These are phyloP conservation scores for Corrigiola litoralis DNA, from an alignment of 179 eudicot species.

Conservation along the genomic window DNA sequence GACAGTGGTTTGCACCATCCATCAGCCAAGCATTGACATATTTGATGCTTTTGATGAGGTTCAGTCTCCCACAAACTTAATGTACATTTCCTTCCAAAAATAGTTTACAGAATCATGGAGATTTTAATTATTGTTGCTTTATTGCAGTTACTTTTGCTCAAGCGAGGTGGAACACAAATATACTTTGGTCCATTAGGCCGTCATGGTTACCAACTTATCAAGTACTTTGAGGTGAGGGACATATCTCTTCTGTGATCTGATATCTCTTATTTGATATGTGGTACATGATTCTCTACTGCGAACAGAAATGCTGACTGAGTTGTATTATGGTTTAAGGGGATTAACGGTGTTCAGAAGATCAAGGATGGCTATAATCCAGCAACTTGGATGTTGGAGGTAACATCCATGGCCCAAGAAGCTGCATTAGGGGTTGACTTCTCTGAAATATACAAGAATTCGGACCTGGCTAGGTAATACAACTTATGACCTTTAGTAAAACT, in stretches of 20 bases:
- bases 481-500: too few species aligned
- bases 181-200: constrained; percentile 78
- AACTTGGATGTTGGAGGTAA: constrained; percentile 89
- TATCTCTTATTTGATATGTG: not conserved
- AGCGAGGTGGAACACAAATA: constrained; percentile 82
- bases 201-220: constrained; percentile 55
- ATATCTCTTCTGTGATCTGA: too few species aligned
- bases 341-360: constrained; percentile 56
- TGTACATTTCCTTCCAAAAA: not conserved
- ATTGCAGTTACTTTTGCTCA: constrained; percentile 69
- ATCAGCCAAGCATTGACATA: constrained; percentile 84
- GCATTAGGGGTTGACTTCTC: constrained; percentile 58
- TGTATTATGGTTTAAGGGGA: constrained; percentile 34
- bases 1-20: constrained; percentile 70
- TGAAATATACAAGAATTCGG: constrained; percentile 57
- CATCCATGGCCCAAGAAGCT: constrained; percentile 60
- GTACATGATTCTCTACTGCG: not conserved
- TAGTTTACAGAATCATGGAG: not conserved
- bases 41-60: constrained; percentile 95
- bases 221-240: constrained; percentile 74
- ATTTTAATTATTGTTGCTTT: not conserved
- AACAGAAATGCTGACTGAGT: not conserved
- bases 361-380: constrained; percentile 88
- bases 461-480: constrained; percentile 53
- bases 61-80: not conserved